phyloP scores from a whole-genome alignment of 192 early-diverging fungal genomes.

The Gamsiella multidivaricata region DNA sequence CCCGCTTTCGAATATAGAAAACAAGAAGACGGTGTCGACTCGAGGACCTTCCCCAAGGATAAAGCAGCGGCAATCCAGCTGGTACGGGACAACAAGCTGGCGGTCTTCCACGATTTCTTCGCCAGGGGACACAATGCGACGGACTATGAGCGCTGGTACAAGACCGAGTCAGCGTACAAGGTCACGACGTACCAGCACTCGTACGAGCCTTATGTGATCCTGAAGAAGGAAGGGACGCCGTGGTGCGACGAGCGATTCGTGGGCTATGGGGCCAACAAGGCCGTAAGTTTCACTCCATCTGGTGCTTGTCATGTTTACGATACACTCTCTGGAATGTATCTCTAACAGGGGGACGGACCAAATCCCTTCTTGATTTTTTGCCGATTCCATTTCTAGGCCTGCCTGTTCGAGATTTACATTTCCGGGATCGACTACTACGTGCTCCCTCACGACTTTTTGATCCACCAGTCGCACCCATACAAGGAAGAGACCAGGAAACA shows the following conservation, averaged over 20 bases:
- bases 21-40: conserved; percentile 60
- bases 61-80: conserved; percentile 54
- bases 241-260: conserved; percentile 66
- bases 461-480: conserved; percentile 69
- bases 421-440: conserved; percentile 69
- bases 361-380: too few species aligned
- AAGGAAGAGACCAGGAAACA: conserved; percentile 56
- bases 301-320: too few species aligned
- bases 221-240: conserved; percentile 58
- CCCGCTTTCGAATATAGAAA: conserved; percentile 67
- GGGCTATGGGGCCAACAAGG: conserved; percentile 72
- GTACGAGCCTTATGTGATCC: conserved; percentile 69
- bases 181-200: conserved; percentile 64
- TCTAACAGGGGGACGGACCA: too few species aligned
- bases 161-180: conserved; percentile 57
- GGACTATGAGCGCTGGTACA: conserved; percentile 61
- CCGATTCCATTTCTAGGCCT: conserved; percentile 34
- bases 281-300: too few species aligned
- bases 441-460: conserved; percentile 64
- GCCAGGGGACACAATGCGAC: conserved; percentile 63
- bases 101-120: conserved; percentile 63
- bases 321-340: too few species aligned
- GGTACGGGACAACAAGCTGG: conserved; percentile 52
- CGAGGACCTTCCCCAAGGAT: conserved; percentile 58
- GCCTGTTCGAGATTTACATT: conserved; percentile 67